These are phyloP conservation scores for Terana coerulea DNA, from an alignment of 768 basidiomycete species.

Conservation along the genomic window DNA sequence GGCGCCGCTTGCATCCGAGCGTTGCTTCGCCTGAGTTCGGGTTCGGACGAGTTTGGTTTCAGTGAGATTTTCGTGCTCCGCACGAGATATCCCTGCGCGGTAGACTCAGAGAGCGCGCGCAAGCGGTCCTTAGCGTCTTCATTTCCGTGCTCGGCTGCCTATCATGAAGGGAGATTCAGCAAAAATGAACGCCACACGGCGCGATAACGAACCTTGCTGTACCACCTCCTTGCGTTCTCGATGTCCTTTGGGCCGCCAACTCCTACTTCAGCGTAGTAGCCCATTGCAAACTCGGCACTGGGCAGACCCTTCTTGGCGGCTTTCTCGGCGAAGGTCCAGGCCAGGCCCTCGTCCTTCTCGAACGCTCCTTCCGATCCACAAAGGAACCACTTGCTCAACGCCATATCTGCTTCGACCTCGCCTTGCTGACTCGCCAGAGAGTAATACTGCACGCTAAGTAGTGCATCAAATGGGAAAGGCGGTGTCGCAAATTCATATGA, in stretches of 20 bases:
- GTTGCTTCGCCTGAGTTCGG: slow-evolving; percentile 67
- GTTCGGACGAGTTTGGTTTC: slow-evolving; percentile 79
- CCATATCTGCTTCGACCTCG: slow-evolving; percentile 95
- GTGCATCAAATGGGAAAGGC: slow-evolving; percentile 83
- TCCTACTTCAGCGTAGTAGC: slow-evolving; percentile 92
- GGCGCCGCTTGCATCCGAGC: slow-evolving; percentile 37
- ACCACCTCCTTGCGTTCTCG: slow-evolving; percentile 72
- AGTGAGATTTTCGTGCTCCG: slow-evolving; percentile 78
- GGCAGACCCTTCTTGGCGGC: slow-evolving; percentile 71
- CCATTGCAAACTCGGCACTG: slow-evolving; percentile 92
- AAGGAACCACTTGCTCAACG: slow-evolving; percentile 94
- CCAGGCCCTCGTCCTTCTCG: slow-evolving; percentile 83
- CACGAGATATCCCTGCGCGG: slow-evolving; percentile 66
- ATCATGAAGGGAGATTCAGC: not conserved
- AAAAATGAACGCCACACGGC: not conserved
- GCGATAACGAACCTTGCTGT: slow-evolving; percentile 43
- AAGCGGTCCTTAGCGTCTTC: slow-evolving; percentile 76
- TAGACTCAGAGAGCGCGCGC: slow-evolving; percentile 56
- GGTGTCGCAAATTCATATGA: slow-evolving; percentile 88
- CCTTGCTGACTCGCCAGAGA: slow-evolving; percentile 77
- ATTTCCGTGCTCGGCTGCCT: slow-evolving; percentile 80
- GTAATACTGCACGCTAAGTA: slow-evolving; percentile 91
- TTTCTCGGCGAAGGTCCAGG: slow-evolving; percentile 88
- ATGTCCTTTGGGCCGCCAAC: slow-evolving; percentile 71
- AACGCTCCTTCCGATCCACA: slow-evolving; percentile 78